Base-by-base conservation (phyloP, 164 flowering plant species). In the Aristolochia contorta region DNA sequence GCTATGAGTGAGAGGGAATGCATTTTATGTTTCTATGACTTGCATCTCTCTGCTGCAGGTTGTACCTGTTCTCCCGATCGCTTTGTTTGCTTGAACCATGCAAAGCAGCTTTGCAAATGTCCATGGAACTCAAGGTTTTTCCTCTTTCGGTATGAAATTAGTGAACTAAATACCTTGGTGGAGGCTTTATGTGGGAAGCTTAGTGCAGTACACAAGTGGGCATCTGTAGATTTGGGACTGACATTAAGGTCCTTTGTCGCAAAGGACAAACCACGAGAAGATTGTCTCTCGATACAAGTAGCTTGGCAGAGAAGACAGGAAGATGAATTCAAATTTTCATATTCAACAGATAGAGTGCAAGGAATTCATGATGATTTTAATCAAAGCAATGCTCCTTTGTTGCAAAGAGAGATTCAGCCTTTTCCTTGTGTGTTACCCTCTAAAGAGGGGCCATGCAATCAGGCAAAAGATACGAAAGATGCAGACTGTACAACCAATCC, bases 131-230 rank as follows among this genome's bases (percentile, higher is more conserved):
- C 60, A 32, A 84, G 67, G 69, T 41, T 60, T 71, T 79, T 84
- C 64, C 76, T 82, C 32, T 79, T 74, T 69, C 84, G 96, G 4
- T 81, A 86, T 63, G 76, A 74, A n/a, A 79, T 78, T 43, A 58
- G 49, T 43, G 90, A 91, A 43, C 69, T 88, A 47, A 62, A 84
- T 58, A n/a, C 75, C 47, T 81, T 89, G 50, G 65, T 76, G 43
- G 84, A 85, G 55, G 96, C 93, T 55, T 57, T 85, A 69, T 85
- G 77, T 72, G 95, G 96, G 21, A 83, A 87, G 70, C 60, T 85
- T 62, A 82, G 85, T 77, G 80, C 96, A 16, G 64, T 83, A 23
- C 74, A 81, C 73, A 75, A 78, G 77, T 89, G 96, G 96, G 93
- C 91, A 59, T 80, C 69, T 33, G 48, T 60, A 65, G 78, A 79